Percentiles rank a stretch among this genome's conserved stretches.
Evolutionary conservation across 805 yeast species (phyloP).

Genomic region (Nakazawaea ambrosiae): DNA sequence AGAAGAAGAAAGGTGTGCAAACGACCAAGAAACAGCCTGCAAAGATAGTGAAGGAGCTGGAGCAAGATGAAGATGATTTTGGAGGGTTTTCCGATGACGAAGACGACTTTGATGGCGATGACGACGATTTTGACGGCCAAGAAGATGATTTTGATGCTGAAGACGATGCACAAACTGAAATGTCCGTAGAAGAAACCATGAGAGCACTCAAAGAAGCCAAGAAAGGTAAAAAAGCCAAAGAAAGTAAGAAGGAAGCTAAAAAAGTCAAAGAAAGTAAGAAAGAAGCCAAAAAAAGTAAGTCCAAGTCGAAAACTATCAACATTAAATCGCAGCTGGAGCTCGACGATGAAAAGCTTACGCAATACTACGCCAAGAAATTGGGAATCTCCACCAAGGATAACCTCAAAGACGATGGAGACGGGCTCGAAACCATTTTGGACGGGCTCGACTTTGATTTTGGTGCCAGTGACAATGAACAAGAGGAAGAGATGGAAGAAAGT

Average conservation of each 20-base stretch:
- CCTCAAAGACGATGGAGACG: conserved; percentile 60
- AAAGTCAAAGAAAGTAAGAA: conserved; percentile 14
- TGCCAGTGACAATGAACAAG: conserved; percentile 11
- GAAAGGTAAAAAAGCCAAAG: conserved; percentile 3
- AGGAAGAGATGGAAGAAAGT: conserved; percentile 16
- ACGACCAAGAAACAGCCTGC: conserved; percentile 7
- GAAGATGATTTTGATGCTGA: conserved; percentile 10
- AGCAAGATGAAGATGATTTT: conserved; percentile 12
- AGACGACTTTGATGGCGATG: conserved; percentile 3
- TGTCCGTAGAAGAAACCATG: conserved; percentile 36
- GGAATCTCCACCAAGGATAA: conserved; percentile 56
- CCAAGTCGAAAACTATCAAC: conserved; percentile 17
- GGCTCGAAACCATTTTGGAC: conserved; percentile 75
- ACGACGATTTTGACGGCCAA: conserved; percentile 10
- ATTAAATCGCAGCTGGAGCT: conserved; percentile 41
- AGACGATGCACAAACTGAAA: conserved; percentile 21
- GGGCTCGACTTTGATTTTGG: conserved; percentile 53
- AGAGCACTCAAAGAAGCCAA: conserved; percentile 3
- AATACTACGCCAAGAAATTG: conserved; percentile 74
- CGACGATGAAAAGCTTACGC: conserved; percentile 72
- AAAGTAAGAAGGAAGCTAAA: conserved; percentile 19
- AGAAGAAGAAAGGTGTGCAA: conserved; percentile 10
- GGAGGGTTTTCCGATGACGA: conserved; percentile 1
- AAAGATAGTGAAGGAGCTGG: conserved; percentile 4
- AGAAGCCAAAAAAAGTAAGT: conserved; percentile 12